Percentiles rank a stretch among this genome's conserved stretches.
Evolutionary conservation across 2,329 filamentous ascomycete species (phyloP).

Genomic region (Scedosporium boydii): DNA sequence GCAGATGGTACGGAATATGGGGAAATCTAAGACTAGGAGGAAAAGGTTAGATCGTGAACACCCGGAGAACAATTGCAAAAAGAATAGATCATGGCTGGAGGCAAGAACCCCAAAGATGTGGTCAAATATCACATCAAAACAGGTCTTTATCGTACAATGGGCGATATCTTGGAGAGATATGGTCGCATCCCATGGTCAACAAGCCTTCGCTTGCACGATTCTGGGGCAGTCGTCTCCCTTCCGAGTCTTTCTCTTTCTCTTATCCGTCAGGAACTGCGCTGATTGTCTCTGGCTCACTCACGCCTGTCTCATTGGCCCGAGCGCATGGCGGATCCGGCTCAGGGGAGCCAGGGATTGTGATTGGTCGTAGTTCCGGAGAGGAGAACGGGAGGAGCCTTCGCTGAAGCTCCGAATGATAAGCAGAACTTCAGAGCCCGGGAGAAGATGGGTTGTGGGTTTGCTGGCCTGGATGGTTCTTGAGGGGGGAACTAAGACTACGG

Average conservation of each 20-base stretch:
- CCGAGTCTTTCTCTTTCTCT: too few species aligned
- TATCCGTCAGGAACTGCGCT: too few species aligned
- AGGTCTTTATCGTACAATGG: too few species aligned
- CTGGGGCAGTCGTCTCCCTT: too few species aligned
- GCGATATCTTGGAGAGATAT: too few species aligned
- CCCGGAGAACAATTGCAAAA: not conserved
- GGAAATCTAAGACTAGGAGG: not conserved
- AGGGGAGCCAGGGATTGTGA: not conserved
- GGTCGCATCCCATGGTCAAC: too few species aligned
- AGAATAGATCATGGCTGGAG: not conserved
- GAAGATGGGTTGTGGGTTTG: too few species aligned
- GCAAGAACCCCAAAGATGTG: not conserved
- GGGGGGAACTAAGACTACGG: not conserved
- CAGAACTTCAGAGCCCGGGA: not conserved
- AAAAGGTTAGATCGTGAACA: not conserved
- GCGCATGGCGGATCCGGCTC: not conserved
- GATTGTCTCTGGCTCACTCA: not conserved
- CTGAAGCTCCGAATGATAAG: not conserved
- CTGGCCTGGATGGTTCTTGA: not conserved
- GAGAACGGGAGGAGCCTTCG: not conserved
- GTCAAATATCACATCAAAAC: too few species aligned
- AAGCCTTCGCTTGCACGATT: too few species aligned
- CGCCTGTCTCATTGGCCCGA: not conserved
- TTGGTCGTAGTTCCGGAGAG: not conserved
- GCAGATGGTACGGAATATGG: not conserved